These are phyloP conservation scores for Camellia sinensis DNA, from an alignment of 148 eudicot genomes.

Conservation along the genomic window DNA sequence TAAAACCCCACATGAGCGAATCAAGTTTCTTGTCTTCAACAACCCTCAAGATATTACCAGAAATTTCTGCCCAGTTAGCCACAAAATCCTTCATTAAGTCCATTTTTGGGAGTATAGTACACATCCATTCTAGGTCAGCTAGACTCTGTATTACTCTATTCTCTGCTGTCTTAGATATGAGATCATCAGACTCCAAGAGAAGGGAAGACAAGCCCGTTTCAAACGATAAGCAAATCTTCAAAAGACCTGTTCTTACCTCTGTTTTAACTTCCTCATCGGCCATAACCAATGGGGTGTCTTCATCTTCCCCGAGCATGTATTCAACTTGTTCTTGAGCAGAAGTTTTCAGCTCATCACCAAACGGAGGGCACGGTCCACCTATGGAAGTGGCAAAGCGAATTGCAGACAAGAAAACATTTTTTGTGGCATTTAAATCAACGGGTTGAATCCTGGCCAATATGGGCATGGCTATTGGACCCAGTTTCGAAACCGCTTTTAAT, in stretches of 20 bases:
- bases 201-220: constrained; percentile 43
- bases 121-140: constrained; percentile 70
- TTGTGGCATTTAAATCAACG: constrained; percentile 43
- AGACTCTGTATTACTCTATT: constrained; percentile 38
- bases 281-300: constrained; percentile 50
- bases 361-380: constrained; percentile 47
- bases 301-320: constrained; percentile 80
- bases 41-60: constrained; percentile 32
- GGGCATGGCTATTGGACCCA: constrained; percentile 64
- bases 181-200: constrained; percentile 32
- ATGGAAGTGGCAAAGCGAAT: constrained; percentile 67
- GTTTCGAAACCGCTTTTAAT: constrained; percentile 39
- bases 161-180: constrained; percentile 32
- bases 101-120: constrained; percentile 63
- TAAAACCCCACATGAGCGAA: constrained; percentile 54
- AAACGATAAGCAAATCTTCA: constrained; percentile 43
- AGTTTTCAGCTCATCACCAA: constrained; percentile 62
- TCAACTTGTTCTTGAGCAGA: constrained; percentile 96
- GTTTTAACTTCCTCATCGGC: constrained; percentile 53
- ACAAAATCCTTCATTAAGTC: constrained; percentile 77
- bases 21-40: constrained; percentile 44
- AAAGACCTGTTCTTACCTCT: constrained; percentile 55
- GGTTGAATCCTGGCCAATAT: constrained; percentile 61
- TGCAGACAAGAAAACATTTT: constrained; percentile 70
- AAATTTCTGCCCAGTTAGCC: constrained; percentile 56